Evolutionary conservation across 2,329 filamentous ascomycete species (phyloP).

Genomic region (Fusarium sp.): DNA sequence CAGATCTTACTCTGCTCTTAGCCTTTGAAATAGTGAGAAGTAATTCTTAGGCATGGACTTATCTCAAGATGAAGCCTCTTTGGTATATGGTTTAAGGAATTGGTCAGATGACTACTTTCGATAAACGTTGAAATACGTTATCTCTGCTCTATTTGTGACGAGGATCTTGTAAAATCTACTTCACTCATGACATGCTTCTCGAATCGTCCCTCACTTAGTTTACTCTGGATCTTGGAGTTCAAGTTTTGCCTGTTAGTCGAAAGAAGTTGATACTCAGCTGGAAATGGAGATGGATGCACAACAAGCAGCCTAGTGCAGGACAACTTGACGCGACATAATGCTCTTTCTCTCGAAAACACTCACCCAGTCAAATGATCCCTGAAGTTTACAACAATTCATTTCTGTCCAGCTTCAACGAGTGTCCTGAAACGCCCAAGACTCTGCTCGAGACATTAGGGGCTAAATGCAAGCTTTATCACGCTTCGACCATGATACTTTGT

Average conservation of each 20-base stretch:
- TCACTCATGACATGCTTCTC: neutral
- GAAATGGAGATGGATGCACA: neutral
- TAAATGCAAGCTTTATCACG: neutral
- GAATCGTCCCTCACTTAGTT: accelerated
- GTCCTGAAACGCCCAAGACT: neutral
- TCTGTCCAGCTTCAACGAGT: neutral
- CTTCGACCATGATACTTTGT: neutral
- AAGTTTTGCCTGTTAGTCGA: neutral
- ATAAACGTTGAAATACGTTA: accelerated
- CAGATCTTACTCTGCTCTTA: accelerated
- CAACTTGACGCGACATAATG: neutral
- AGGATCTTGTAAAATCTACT: neutral
- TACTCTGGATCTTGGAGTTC: accelerated
- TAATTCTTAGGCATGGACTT: accelerated
- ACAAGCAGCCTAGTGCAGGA: neutral
- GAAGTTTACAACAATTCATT: accelerated
- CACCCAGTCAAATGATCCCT: accelerated
- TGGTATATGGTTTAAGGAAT: accelerated
- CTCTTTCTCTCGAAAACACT: accelerated
- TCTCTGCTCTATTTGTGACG: neutral
- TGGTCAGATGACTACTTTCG: neutral
- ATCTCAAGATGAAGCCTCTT: neutral
- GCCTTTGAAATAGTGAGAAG: accelerated
- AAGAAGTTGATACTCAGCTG: neutral
- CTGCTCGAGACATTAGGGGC: neutral